These are phyloP conservation scores for Martensiomyces pterosporus DNA, from an alignment of 192 early-diverging fungal species.

Conservation along the genomic window DNA sequence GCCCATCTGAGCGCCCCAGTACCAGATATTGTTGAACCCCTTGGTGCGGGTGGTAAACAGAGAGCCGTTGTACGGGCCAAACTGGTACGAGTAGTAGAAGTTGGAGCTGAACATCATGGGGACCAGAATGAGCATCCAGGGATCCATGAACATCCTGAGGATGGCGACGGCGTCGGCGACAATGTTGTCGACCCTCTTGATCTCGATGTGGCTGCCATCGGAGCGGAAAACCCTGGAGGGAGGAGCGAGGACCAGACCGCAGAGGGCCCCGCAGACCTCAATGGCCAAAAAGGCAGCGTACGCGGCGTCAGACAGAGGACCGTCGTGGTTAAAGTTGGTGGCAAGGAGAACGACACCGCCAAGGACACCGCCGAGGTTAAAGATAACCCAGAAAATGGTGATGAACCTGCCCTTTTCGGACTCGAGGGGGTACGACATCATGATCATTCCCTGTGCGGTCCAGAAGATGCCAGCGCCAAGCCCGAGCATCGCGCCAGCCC, in stretches of 20 bases:
- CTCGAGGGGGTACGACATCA: too few relatives aligned
- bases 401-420: too few relatives aligned
- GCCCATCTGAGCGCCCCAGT: conserved; percentile 69
- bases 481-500: conserved; percentile 14
- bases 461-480: conserved; percentile 12
- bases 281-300: conserved; percentile 68
- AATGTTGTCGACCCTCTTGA: conserved; percentile 61
- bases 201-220: conserved; percentile 57
- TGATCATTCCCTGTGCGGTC: conserved; percentile 32
- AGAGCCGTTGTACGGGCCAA: conserved; percentile 57
- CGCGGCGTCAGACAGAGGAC: conserved; percentile 54
- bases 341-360: conserved; percentile 72
- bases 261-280: conserved; percentile 57
- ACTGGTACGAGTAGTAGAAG: conserved; percentile 78
- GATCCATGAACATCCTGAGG: conserved; percentile 56
- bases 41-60: conserved; percentile 63
- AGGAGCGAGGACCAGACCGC: conserved; percentile 54
- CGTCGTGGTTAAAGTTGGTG: conserved; percentile 65
- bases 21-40: conserved; percentile 63
- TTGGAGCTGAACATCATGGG: conserved; percentile 68
- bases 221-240: conserved; percentile 55
- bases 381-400: too few relatives aligned
- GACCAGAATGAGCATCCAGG: conserved; percentile 59
- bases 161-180: conserved; percentile 52
- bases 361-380: conserved; percentile 74